Evolutionary conservation across 306 rosid genomes (phyloP).

Genomic region (Lablab purpureus): DNA sequence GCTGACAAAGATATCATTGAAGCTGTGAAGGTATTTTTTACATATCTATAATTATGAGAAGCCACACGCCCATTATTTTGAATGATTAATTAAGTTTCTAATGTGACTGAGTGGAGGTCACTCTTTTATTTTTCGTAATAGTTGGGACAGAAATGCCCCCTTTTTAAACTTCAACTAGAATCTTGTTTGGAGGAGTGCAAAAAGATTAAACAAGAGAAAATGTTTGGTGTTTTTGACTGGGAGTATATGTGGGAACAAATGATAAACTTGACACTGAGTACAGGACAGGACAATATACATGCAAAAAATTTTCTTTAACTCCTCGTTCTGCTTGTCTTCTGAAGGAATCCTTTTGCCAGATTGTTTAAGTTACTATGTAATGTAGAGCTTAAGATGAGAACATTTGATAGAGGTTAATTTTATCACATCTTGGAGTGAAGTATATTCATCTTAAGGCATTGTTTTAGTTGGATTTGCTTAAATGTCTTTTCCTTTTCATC

Average conservation of each 20-base stretch:
- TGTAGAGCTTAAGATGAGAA: constrained; percentile 3
- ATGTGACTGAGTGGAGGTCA: neutral
- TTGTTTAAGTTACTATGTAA: constrained; percentile 7
- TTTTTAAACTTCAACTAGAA: constrained; percentile 3
- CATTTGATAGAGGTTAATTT: constrained; percentile 32
- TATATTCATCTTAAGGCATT: constrained; percentile 10
- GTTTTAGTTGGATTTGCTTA: constrained; percentile 11
- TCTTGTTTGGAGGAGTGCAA: constrained; percentile 4
- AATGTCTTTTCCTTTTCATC: constrained; percentile 33
- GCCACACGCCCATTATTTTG: neutral
- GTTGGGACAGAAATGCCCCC: constrained; percentile 1
- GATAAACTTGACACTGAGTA: constrained; percentile 3
- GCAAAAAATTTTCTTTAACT: neutral
- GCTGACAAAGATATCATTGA: constrained; percentile 89
- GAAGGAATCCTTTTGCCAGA: neutral
- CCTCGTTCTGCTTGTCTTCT: constrained; percentile 11
- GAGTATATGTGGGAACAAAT: neutral
- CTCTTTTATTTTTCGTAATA: neutral
- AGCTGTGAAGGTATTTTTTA: constrained; percentile 73
- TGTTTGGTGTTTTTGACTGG: constrained; percentile 6
- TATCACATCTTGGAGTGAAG: constrained; percentile 10
- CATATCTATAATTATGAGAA: constrained; percentile 4
- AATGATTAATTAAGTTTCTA: constrained; percentile 20
- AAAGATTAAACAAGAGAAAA: constrained; percentile 27
- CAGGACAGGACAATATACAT: constrained; percentile 19